A percentile compares a stretch with the other conserved stretches of the same genome.
phyloP scores from a whole-genome alignment of 2,329 filamentous ascomycete species.

The Colletotrichum sp. region DNA sequence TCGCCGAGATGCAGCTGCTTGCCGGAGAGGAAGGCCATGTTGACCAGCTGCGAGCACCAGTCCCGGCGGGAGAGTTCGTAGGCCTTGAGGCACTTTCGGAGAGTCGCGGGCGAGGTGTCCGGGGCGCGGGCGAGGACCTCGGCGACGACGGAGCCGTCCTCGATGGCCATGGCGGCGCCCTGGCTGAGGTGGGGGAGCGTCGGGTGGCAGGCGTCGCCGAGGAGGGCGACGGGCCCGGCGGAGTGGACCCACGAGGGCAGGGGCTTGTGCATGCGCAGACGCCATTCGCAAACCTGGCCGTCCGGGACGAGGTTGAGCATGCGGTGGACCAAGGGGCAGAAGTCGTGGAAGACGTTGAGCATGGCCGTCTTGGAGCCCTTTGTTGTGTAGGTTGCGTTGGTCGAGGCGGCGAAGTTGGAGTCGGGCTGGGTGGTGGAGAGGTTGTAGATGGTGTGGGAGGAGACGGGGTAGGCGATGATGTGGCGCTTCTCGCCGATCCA shows the following conservation, averaged over 20 bases:
- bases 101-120: conserved; percentile 37
- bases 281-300: conserved; percentile 70
- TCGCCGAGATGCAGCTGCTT: conserved; percentile 63
- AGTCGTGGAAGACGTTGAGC: conserved; percentile 66
- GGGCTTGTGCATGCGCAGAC: conserved; percentile 61
- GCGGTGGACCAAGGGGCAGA: conserved; percentile 62
- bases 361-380: conserved; percentile 65
- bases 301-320: conserved; percentile 67
- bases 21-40: conserved; percentile 56
- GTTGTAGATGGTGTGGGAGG: conserved; percentile 70
- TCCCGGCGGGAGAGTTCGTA: conserved; percentile 64
- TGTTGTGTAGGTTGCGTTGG: conserved; percentile 67
- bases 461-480: conserved; percentile 80
- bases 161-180: conserved; percentile 72
- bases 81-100: conserved; percentile 55
- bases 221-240: conserved; percentile 55
- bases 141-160: conserved; percentile 67
- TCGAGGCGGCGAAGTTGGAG: conserved; percentile 61
- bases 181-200: conserved; percentile 72
- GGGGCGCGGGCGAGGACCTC: conserved; percentile 52
- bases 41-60: conserved; percentile 56
- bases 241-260: conserved; percentile 61
- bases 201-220: conserved; percentile 72
- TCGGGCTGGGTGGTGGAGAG: conserved; percentile 68
- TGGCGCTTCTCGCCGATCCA: conserved; percentile 80